Evolutionary conservation across 2,329 filamentous ascomycete genomes (phyloP), one percentile per base, ranked within the genome.

Genomic region (Sporothrix variecibatus): DNA sequence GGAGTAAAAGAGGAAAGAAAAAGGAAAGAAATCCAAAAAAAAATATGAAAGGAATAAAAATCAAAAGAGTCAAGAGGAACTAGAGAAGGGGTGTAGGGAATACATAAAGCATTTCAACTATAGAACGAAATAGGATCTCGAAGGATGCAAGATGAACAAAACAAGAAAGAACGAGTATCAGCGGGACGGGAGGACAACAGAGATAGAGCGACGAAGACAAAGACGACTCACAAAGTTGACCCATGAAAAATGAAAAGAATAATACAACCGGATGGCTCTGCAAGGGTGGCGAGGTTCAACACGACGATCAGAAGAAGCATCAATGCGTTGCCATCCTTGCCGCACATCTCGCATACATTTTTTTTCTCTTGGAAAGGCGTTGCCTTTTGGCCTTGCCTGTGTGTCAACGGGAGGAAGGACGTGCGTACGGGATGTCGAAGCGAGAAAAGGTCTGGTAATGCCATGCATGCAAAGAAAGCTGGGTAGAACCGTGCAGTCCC

Each of bases 91-190:
- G 69, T 40, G 68, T 38, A 71, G 26, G 51, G 51, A 11, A 71
- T 67, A 67, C 62, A 67, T 69, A 69, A 69, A 69, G 65, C 28
- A 69, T 43, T 53, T 51, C 46, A 69, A 20, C 46, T 53, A 69
- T 69, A 69, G 65, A 69, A 34, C 28, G 28, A 20, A 46, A 69
- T 43, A 69, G 65, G 28, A 69, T 69, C 62, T 43, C 62, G 26
- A 46, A 67, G 40, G 62, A 67, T 67, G 38, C 38, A 17, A 28
- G 49, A 58, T 51, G 68, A 40, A 28, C 43, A 71, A 71, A 28
- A 71, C 31, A 71, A 40, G 51, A 51, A 58, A 58, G 26, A n/a
- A 23, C n/a, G 20, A n/a, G 49, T 56, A 28, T 40, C 49, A 43
- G 23, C 28, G 46, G 49, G 60, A 40, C 60, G 60, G 60, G 60